Evolutionary conservation across 2,329 filamentous ascomycete genomes (phyloP), one percentile per base, ranked within the genome.

Genomic region (Magnaporthiopsis incrustans): DNA sequence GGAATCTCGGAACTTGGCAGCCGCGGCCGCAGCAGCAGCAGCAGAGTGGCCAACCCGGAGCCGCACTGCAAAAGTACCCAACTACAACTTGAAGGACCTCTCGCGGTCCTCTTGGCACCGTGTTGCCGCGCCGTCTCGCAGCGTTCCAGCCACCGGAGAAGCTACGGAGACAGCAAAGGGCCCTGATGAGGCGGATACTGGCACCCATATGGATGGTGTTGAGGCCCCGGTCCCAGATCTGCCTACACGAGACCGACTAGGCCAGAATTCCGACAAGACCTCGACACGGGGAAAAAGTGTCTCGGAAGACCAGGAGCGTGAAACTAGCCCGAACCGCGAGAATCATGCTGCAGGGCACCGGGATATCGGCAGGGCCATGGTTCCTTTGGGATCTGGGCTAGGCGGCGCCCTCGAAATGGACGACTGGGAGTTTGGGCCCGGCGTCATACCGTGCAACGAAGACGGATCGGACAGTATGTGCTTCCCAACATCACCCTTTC

Each of bases 381-480:
- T 11, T 8, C 12, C 44, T 1, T 6, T 53, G 44, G 44, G 44
- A n/a, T 53, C 44, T 10, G 44, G 44, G 22, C 6, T n/a, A 10
- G 18, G 44, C 22, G 44, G 44, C 22, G 3, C 44, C 18, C 44
- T 22, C 22, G 44, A 76, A 62, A 75, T 76, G 73, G 74, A 76
- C 63, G 70, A 73, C 12, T 76, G 75, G 75, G 74, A 76, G 62
- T 38, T 76, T 2, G 75, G 74, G 0, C 75, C 75, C 0, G 75
- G 75, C 3, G 69, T 71, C 4, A 67, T 76, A 50, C 66, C 67
- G 44, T 26, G 18, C 27, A 25, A 38, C 11, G 32, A 56, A 14
- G 59, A 33, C 59, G 59, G 30, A 25, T 18, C 50, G 15, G 61
- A 62, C 27, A 57, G 61, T 62, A 62, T 32, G 61, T 57, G 27